Conservation (phyloP, 139 green algal species). For the Astrephomene gubernaculifera region DNA sequence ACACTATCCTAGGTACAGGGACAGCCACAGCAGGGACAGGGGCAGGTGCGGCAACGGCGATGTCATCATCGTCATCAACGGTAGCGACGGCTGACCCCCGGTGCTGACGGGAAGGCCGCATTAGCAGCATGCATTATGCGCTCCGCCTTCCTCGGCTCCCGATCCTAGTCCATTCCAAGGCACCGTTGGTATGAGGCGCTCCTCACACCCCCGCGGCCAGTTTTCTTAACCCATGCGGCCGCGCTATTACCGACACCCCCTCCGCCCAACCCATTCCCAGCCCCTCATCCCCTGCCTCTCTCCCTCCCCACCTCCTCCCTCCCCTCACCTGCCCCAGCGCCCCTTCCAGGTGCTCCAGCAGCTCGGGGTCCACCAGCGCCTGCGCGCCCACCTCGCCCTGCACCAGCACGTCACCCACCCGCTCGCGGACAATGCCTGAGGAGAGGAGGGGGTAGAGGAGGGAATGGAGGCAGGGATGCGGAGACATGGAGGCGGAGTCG, state of each 20-base stretch:
- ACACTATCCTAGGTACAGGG: no score
- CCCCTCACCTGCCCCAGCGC: slow-evolving; percentile 46
- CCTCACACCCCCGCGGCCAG: no score
- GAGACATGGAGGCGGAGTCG: background rate
- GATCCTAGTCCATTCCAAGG: no score
- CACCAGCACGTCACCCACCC: slow-evolving; percentile 82
- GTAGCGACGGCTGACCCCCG: no score
- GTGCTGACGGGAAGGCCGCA: no score
- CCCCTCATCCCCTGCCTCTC: background rate
- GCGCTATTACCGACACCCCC: background rate
- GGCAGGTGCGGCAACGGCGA: no score
- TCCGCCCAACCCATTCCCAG: background rate
- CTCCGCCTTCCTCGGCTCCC: no score
- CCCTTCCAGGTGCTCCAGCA: slow-evolving; percentile 79
- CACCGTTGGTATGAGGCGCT: no score
- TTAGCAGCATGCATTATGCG: no score
- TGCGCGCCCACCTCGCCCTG: slow-evolving; percentile 82
- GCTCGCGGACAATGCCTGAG: slow-evolving; percentile 57
- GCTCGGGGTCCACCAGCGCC: slow-evolving; percentile 74
- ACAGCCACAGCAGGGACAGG: no score
- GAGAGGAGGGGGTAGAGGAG: slow-evolving; percentile 34
- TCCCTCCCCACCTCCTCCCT: background rate
- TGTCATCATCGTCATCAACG: no score
- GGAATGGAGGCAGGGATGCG: background rate
- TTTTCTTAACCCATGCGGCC: no score